Evolutionary conservation across 108 stramenopile genomes (phyloP).

Genomic region (Ochromonas danica): DNA sequence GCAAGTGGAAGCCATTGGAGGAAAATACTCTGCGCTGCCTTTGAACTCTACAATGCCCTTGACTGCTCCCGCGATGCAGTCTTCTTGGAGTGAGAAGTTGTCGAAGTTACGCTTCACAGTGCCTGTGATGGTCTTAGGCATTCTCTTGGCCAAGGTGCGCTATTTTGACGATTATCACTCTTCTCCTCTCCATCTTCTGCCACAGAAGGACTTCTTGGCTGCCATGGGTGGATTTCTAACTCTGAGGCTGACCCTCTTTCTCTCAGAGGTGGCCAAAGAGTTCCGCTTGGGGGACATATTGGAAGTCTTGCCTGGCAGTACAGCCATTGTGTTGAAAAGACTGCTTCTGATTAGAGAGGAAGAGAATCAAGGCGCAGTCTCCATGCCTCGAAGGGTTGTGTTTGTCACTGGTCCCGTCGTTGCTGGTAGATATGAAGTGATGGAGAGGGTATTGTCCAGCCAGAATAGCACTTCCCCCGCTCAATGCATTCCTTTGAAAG

Average conservation of each 20-base stretch:
- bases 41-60: too few species aligned
- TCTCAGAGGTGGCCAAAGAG: neutral
- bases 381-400: neutral
- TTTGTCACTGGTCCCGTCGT: neutral
- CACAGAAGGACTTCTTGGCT: neutral
- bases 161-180: too few species aligned
- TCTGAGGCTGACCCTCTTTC: neutral
- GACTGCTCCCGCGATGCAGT: too few species aligned
- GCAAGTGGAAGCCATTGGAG: neutral
- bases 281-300: neutral
- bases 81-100: too few species aligned
- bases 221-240: neutral
- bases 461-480: neutral
- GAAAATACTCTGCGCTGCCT: neutral
- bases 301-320: neutral
- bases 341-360: too few species aligned
- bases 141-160: too few species aligned
- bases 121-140: too few species aligned
- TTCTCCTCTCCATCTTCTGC: too few species aligned
- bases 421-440: neutral
- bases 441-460: neutral
- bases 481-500: neutral
- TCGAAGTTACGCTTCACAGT: too few species aligned
- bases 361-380: neutral
- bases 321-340: too few species aligned